A percentile compares a stretch with the other conserved stretches of the same genome.
Conservation (phyloP, 2,329 filamentous ascomycete species). For the Blastomyces parvus region DNA sequence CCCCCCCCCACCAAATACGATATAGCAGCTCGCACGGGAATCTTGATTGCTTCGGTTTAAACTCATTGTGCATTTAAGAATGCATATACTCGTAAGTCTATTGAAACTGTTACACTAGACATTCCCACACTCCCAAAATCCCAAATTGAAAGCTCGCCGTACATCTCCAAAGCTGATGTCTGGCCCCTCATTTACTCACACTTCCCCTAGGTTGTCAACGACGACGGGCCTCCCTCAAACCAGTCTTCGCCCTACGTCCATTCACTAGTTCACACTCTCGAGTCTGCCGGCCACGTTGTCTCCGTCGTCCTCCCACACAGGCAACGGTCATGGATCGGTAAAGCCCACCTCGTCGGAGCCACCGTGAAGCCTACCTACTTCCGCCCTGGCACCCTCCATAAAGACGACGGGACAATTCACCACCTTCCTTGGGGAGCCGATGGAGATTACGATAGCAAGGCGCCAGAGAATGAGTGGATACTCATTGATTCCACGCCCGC, state of each 20-base stretch:
- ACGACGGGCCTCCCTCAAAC: constrained; percentile 70
- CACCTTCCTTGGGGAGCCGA: constrained; percentile 45
- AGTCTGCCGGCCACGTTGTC: constrained; percentile 70
- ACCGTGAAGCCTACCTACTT: constrained; percentile 79
- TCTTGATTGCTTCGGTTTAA: not conserved
- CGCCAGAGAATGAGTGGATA: constrained; percentile 62
- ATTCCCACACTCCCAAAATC: constrained; percentile 8
- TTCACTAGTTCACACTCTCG: constrained; percentile 60
- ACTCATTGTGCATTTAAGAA: constrained; percentile 19
- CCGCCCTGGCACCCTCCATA: constrained; percentile 52
- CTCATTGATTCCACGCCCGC: constrained; percentile 73
- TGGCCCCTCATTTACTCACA: constrained; percentile 1
- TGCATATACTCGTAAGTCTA: constrained; percentile 44
- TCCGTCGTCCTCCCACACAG: constrained; percentile 85
- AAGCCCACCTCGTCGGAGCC: constrained; percentile 90
- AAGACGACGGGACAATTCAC: constrained; percentile 60
- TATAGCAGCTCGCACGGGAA: not conserved
- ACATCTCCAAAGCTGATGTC: not conserved
- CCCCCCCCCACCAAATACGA: no score
- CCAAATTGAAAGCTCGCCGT: not conserved
- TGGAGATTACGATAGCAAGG: constrained; percentile 42
- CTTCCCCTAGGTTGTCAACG: constrained; percentile 47
- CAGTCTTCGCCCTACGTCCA: constrained; percentile 74
- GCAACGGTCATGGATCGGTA: constrained; percentile 96
- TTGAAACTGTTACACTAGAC: not conserved